These are phyloP conservation scores for Coemansia sp. DNA, from an alignment of 192 early-diverging fungal species.

Conservation along the genomic window DNA sequence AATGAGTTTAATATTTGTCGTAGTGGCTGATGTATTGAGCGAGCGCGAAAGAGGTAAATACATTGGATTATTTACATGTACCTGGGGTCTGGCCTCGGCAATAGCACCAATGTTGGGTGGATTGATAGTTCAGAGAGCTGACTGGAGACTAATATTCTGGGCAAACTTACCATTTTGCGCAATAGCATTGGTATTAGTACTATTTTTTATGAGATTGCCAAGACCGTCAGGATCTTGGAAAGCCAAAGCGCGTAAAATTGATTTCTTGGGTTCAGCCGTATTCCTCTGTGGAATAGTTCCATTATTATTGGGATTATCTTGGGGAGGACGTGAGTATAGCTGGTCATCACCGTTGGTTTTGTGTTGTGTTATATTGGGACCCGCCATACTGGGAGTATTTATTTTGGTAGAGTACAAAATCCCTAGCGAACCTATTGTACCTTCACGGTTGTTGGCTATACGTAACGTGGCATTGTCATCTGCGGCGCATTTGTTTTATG, in stretches of 20 bases:
- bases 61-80: conserved; percentile 78
- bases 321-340: conserved; percentile 63
- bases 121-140: conserved; percentile 68
- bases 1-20: conserved; percentile 73
- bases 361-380: conserved; percentile 57
- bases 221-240: conserved; percentile 52
- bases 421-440: conserved; percentile 60
- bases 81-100: conserved; percentile 77
- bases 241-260: conserved; percentile 69
- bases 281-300: conserved; percentile 54
- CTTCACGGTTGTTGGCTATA: conserved; percentile 63
- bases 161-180: conserved; percentile 85
- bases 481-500: conserved; percentile 64
- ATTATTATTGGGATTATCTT: conserved; percentile 62
- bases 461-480: conserved; percentile 64
- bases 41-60: conserved; percentile 87
- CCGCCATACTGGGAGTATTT: conserved; percentile 58
- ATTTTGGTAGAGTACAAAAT: conserved; percentile 63
- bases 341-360: conserved; percentile 72
- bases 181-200: conserved; percentile 60
- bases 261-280: conserved; percentile 54
- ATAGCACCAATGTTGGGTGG: conserved; percentile 89
- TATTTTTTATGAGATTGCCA: conserved; percentile 65
- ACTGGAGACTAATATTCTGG: conserved; percentile 77
- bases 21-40: conserved; percentile 85